Base-by-base conservation (phyloP, 305 asterid genomes). In the Solanum hybrid region DNA sequence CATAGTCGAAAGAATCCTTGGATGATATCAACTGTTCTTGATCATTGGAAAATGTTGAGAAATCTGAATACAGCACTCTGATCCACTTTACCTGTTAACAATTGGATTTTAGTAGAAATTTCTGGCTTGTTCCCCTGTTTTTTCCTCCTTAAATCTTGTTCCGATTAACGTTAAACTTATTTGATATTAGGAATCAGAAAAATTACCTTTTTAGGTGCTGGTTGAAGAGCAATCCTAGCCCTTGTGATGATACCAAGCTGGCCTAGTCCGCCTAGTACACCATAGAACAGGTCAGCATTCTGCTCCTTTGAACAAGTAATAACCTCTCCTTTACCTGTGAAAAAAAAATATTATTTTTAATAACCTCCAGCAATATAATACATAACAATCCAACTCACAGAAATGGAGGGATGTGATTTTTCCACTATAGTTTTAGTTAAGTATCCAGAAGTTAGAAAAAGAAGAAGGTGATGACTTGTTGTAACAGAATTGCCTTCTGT, bases 191-290 rank as follows among this genome's bases (percentile, higher is more conserved):
- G 85, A 77, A 22, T 78, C n/a, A 32, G 37, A 19, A 32, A 88
- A 51, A 12, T 71, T 91, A 97, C 99, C 99, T 90, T 94, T 90
- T 88, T 91, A 5, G 98, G 98, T 31, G 99, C 99, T 34, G 95
- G 98, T 86, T 96, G 95, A 12, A 98, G 93, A 27, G 98, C 95
- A 69, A 96, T 96, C 85, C 98, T 90, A 17, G 99, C 99, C 88
- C 91, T 90, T 29, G 99, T 96, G 88, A 97, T 97, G 90, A 98
- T 90, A 19, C 99, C 99, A 64, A 96, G 95, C 90, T 98, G 99
- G 88, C 99, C 99, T 64, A 98, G 89, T 88, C 99, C 99, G 15
- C 99, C 99, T 42, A 98, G 95, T n/a, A 95, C 98, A 7, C 94
- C 98, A 40, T 94, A 90, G 91, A 98, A 98, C 64, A 96, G 96